Conservation (phyloP, 1,284 basidiomycete genomes). For the Apiotrichum gracile region DNA sequence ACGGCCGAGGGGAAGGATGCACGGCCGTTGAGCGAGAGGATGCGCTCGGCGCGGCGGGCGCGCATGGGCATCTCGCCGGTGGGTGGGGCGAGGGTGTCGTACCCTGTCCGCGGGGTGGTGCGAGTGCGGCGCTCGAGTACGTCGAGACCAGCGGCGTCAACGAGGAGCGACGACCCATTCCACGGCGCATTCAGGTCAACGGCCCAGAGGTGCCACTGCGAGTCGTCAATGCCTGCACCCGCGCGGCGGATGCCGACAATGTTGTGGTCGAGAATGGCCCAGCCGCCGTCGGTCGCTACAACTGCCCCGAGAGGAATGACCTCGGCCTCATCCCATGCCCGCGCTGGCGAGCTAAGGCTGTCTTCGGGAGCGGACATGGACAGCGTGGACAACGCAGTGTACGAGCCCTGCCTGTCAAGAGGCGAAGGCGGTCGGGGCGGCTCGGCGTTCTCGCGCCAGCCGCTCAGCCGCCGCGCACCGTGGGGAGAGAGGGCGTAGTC, state of each 20-base stretch:
- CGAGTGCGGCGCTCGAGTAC: slow-evolving; percentile 13
- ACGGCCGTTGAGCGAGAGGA: slow-evolving; percentile 33
- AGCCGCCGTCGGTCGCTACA: slow-evolving; percentile 18
- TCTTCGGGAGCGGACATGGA: slow-evolving; percentile 9
- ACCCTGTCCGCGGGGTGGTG: background rate
- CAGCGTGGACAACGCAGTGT: slow-evolving; percentile 6
- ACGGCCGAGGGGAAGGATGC: slow-evolving; percentile 27
- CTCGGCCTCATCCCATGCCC: slow-evolving; percentile 23
- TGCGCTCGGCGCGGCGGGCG: slow-evolving; percentile 29
- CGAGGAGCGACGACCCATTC: slow-evolving; percentile 30
- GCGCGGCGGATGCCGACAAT: slow-evolving; percentile 27
- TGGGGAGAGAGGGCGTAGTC: slow-evolving; percentile 41
- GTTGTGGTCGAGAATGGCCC: slow-evolving; percentile 18
- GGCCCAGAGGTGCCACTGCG: slow-evolving; percentile 35
- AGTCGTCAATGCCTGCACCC: slow-evolving; percentile 33
- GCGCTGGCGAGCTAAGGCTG: background rate
- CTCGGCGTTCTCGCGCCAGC: slow-evolving; percentile 9
- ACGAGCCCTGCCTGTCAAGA: slow-evolving; percentile 4
- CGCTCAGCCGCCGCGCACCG: slow-evolving; percentile 28
- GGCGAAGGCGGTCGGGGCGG: slow-evolving; percentile 10
- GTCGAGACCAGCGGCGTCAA: slow-evolving; percentile 19
- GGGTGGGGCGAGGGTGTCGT: background rate
- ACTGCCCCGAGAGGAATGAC: slow-evolving; percentile 30
- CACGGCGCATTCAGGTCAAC: slow-evolving; percentile 30
- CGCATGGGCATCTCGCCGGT: slow-evolving; percentile 23